phyloP scores from a whole-genome alignment of 352 stramenopile species.

The Pythium biforme region DNA sequence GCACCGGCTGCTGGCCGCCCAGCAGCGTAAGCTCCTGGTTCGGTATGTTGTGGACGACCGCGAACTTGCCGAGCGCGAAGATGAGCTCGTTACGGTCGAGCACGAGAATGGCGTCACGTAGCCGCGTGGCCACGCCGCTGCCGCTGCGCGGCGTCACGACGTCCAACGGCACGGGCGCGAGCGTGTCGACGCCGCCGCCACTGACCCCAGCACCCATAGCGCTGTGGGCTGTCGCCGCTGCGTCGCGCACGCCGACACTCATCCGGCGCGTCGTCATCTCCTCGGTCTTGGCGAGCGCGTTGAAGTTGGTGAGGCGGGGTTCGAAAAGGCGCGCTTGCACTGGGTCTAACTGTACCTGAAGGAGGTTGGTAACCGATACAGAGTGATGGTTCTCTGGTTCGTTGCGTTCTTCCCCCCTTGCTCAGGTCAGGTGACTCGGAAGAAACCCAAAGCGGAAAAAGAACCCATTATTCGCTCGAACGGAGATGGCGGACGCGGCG shows the following conservation, averaged over 20 bases:
- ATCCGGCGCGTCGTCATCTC: slow-evolving; percentile 5
- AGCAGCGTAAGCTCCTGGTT: slow-evolving; percentile 60
- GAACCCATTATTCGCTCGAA: slow-evolving; percentile 78
- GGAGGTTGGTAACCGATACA: too few species aligned
- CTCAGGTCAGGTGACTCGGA: too few species aligned
- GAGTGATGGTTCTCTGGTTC: too few species aligned
- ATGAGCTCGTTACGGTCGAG: slow-evolving; percentile 62
- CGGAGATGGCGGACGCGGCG: too few species aligned
- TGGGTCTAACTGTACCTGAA: too few species aligned
- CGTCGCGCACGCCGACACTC: slow-evolving; percentile 1
- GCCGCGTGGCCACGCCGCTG: slow-evolving; percentile 45
- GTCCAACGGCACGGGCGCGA: slow-evolving; percentile 20
- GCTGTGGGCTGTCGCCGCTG: neutral
- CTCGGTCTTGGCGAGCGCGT: neutral
- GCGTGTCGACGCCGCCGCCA: slow-evolving; percentile 11
- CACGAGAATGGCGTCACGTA: slow-evolving; percentile 58
- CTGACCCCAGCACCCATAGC: neutral
- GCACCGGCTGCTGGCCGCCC: slow-evolving; percentile 21
- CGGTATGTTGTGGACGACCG: slow-evolving; percentile 65
- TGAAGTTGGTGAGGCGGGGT: too few species aligned
- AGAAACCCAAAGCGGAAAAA: too few species aligned
- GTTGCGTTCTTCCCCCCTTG: too few species aligned
- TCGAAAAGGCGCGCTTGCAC: too few species aligned
- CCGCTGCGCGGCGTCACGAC: slow-evolving; percentile 36
- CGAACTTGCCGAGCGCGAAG: slow-evolving; percentile 60